Percentiles rank a stretch among this genome's conserved stretches.
Evolutionary conservation across 805 yeast species (phyloP).

Genomic region (Lipomyces spencermartinsiae): DNA sequence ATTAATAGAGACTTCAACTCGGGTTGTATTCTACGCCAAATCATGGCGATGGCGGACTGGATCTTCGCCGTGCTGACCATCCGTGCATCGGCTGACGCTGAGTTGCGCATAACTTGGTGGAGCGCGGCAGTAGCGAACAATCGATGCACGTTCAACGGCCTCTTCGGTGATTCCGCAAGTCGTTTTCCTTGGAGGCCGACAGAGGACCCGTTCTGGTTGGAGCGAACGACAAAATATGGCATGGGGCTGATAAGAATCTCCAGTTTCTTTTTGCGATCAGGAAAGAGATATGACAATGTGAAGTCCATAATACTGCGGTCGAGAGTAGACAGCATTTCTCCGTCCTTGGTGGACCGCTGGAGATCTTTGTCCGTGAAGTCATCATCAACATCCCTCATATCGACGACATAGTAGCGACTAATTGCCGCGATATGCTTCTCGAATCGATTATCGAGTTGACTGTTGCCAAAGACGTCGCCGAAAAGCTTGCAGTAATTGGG

Average conservation of each 20-base stretch:
- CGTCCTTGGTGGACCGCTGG: background rate
- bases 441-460: background rate
- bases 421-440: background rate
- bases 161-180: background rate
- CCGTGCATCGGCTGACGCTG: background rate
- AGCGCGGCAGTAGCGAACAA: background rate
- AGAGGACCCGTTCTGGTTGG: background rate
- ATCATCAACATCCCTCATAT: background rate
- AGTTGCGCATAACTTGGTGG: slow-evolving; percentile 2
- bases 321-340: background rate
- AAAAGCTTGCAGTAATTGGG: background rate
- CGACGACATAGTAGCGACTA: background rate
- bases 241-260: background rate
- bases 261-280: background rate
- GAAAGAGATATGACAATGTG: slow-evolving; percentile 1
- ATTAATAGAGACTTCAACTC: background rate
- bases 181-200: background rate
- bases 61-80: slow-evolving; percentile 1
- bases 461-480: background rate
- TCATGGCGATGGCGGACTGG: background rate
- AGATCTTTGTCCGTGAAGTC: background rate
- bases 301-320: background rate
- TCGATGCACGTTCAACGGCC: slow-evolving; percentile 1
- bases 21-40: background rate
- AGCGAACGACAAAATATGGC: slow-evolving; percentile 1